phyloP scores from a whole-genome alignment of 2,329 filamentous ascomycete genomes.

The Gyromitra esculenta region DNA sequence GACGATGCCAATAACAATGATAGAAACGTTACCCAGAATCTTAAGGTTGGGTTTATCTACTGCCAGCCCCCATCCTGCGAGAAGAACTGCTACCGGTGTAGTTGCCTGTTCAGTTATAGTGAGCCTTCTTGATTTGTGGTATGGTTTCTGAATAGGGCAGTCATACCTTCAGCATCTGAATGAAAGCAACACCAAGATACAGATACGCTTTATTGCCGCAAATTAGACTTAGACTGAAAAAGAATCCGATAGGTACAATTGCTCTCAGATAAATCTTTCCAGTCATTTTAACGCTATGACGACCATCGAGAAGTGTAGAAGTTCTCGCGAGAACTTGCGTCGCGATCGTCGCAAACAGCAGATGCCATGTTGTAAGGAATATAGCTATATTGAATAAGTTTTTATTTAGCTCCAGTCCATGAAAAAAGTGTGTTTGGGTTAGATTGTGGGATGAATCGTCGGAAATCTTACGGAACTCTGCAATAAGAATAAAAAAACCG shows the following conservation, averaged over 20 bases:
- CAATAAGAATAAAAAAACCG: conserved; percentile 32
- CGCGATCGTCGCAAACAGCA: conserved; percentile 90
- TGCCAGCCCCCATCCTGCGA: conserved; percentile 88
- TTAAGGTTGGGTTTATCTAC: conserved; percentile 84
- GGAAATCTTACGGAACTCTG: conserved; percentile 64
- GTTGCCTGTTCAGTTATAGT: conserved; percentile 72
- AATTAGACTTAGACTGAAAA: conserved; percentile 95
- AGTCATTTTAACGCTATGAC: conserved; percentile 97
- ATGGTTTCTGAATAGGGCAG: not conserved
- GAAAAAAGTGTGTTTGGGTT: not conserved
- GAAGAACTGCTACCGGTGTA: conserved; percentile 89
- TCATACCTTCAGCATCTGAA: conserved; percentile 95
- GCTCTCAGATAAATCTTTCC: conserved; percentile 90
- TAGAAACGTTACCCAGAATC: conserved; percentile 89
- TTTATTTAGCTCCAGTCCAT: conserved; percentile 22
- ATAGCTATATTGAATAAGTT: conserved; percentile 60
- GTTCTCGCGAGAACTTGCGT: conserved; percentile 92
- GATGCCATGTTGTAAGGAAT: conserved; percentile 92
- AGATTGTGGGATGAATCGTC: not conserved
- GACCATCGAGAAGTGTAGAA: conserved; percentile 88
- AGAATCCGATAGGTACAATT: conserved; percentile 92
- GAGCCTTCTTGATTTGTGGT: conserved; percentile 1
- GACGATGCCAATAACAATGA: conserved; percentile 93
- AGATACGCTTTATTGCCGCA: conserved; percentile 96
- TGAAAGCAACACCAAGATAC: conserved; percentile 94